Evolutionary conservation across 2,329 filamentous ascomycete species (phyloP), one percentile per base, ranked within the genome.

Genomic region (Fusarium nygamai): DNA sequence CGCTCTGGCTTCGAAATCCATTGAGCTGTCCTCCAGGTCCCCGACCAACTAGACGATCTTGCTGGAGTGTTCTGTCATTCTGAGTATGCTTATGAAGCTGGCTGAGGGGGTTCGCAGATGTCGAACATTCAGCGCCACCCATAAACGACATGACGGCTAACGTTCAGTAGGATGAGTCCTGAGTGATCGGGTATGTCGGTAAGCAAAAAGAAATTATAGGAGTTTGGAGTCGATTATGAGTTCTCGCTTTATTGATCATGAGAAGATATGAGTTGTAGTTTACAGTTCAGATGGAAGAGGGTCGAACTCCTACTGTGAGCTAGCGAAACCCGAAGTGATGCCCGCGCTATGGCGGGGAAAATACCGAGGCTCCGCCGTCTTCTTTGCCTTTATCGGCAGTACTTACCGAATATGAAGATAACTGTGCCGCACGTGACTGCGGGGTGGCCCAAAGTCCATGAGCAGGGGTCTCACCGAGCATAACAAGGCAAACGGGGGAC

Each of bases 11-110:
- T 73, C 94, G 90, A 86, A 97, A 95, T 78, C 93, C 90, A 81
- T 93, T 92, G 79, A 93, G 88, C 79, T 92, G 86, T 13, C 89
- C 92, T 48, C 89, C 91, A 1, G 93, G 92, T 1, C 91, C 92
- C 75, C 92, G 88, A 72, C 94, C 94, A 69, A 94, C 92, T 71
- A 98, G 87, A 68, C 96, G 91, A 83, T 99, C 96, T 79, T 95
- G 90, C 85, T 98, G 96, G 66, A 98, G 87, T 66, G 94, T 96
- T 85, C 95, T 97, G 86, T 99, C 96, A 88, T 97, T 94, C 81
- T 97, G 94, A 65, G 96, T 94, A 84, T 98, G 95, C 85, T 99
- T 99, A 74, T 95, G 94, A 83, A 99, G 97, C 87, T 98, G 96
- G 82, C 94, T 96, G 79, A 99, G 91, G 66, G 97, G 96, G 84